Evolutionary conservation across 2,329 filamentous ascomycete species (phyloP), one percentile per base, ranked within the genome.

Genomic region (Ophiosphaerella narmari): DNA sequence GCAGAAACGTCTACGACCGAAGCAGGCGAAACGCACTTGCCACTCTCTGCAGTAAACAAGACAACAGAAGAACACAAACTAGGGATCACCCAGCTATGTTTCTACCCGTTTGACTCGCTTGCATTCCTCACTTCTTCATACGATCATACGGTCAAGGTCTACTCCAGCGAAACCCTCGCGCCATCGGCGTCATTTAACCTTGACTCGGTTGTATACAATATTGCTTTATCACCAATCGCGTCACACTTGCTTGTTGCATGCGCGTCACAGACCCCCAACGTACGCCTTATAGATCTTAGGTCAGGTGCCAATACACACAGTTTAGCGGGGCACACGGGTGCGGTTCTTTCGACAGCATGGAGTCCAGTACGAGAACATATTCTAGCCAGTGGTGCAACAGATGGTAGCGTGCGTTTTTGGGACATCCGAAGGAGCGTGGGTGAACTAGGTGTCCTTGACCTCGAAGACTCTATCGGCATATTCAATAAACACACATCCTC

Each of bases 381-480:
- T 4, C 81, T 97, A 2, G 90, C 88, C 8, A 93, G 89, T 43
- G 91, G 90, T 0, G 89, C 90, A n/a, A 84, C 86, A 0, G 92
- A 97, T 67, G 92, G 92, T 16, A 87, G 85, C 8, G 85, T 92
- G 2, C 84, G 91, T 18, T 78, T 97, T 32, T 97, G 93, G 87
- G 93, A 97, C 69, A 83, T 97, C 23, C 82, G 93, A 3, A 86
- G 89, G 29, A 89, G 90, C 26, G 87, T 88, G 16, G 87, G 86
- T 6, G 84, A 88, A 16, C 78, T 97, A 29, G 90, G 87, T 0
- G 81, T 88, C 35, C 80, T 97, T 1, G 90, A 97, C 67, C 86
- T 91, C 74, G 90, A 96, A 66, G 91, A 97, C 66, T 86, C 86
- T 2, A 77, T 89, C 3, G 92, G 91, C 1, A 71, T 92, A 74